phyloP scores from a whole-genome alignment of 495 filamentous ascomycete genomes.

The Penicillium paradoxum region DNA sequence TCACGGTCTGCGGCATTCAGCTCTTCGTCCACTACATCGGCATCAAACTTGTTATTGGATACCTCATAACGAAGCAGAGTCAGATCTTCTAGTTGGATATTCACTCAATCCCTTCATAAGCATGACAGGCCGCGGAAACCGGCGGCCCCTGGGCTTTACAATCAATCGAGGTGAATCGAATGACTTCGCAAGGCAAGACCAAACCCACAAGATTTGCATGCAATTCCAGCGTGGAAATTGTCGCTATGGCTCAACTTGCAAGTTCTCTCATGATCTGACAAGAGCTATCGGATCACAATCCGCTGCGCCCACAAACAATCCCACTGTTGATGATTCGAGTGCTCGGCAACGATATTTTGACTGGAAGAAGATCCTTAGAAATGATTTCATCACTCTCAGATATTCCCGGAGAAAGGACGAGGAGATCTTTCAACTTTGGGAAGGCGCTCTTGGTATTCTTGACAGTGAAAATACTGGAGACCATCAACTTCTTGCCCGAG shows the following conservation, averaged over 20 bases:
- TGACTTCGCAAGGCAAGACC: constrained; percentile 5
- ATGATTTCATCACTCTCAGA: neutral
- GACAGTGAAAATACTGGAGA: constrained; percentile 10
- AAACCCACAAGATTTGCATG: neutral
- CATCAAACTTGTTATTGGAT: no score
- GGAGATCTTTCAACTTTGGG: constrained; percentile 9
- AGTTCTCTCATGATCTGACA: constrained; percentile 8
- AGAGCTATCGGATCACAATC: neutral
- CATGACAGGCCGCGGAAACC: constrained; percentile 3
- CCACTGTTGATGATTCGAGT: neutral
- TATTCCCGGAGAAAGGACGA: constrained; percentile 2
- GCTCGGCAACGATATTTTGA: constrained; percentile 13
- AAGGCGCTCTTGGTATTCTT: constrained; percentile 14
- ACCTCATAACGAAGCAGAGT: no score
- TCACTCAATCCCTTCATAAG: no score
- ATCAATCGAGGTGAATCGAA: constrained; percentile 4
- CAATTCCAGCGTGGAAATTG: constrained; percentile 12
- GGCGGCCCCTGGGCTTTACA: constrained; percentile 5
- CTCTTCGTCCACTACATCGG: no score
- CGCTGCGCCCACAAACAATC: neutral
- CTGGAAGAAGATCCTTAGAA: constrained; percentile 10
- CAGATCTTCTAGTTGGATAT: no score
- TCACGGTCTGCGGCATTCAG: no score
- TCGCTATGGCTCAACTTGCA: constrained; percentile 9
- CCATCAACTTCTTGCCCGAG: constrained; percentile 12